Base-by-base conservation (phyloP, 2,329 filamentous ascomycete species). In the Teratosphaeria epicoccoides region DNA sequence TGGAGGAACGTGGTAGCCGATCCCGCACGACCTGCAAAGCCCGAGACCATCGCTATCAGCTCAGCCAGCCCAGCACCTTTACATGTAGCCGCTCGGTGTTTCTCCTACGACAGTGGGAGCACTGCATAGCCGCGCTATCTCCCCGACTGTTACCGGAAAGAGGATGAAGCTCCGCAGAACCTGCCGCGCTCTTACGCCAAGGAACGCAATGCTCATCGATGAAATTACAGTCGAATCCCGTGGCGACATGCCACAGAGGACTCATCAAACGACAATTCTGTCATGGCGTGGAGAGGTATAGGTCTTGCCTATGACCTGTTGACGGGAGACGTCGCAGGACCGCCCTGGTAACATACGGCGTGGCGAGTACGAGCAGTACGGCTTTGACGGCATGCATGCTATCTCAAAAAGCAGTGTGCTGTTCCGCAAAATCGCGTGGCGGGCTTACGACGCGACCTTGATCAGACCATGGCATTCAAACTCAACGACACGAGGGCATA, bases 71-170 rank as follows among this genome's bases (percentile, higher is more conserved):
- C 54, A 0, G 78, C 77, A 1, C 71, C 69, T 0, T 71, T 71
- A 4, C 74, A 47, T 53, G 79, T 71, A n/a, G 1, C 71, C 57
- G n/a, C 77, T 74, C 10, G 73, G 40, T 7, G 71, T 74, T 54
- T 82, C 77, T 54, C 81, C 77, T 26, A 76, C 60, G 23, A 79
- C 68, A 2, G 72, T 70, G 9, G 82, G 67, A 3, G 76, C 66
- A 4, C 74, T 76, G 60, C 80, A 82, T 23, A 80, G 65, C 0
- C 74, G 73, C 22, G 76, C 79, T 11, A 80, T 69, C 4, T 79
- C 74, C 52, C 78, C 72, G 22, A 73, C 70, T 56, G 78, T 76
- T 11, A 82, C 75, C 10, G 81, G 60, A 9, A 71, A 70, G 44
- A 75, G 79, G n/a, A 80, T 61, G 6, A 81, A 63, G 2, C 73